Evolutionary conservation across 345 rosid species (phyloP), one percentile per base, ranked within the genome.

Genomic region (Brassica nigra): DNA sequence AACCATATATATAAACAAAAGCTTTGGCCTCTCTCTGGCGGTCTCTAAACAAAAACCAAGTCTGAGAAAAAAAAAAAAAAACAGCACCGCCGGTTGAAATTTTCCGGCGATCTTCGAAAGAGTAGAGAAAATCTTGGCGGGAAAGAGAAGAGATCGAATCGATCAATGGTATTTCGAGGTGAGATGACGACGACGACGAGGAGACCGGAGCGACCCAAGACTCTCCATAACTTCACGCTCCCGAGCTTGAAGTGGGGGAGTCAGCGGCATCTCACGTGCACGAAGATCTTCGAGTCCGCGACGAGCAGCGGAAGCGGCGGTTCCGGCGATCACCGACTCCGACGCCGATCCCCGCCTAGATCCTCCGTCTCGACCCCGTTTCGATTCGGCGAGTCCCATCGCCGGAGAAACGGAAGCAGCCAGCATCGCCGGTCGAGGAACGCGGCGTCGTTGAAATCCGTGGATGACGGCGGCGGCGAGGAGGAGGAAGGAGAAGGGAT

Each of bases 211-310:
- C 81, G 93, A 88, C 86, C 91, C 54, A 88, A 85, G 80, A 77
- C 64, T 66, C 92, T 87, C 20, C 92, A 90, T 78, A 88, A 88
- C 84, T 86, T 88, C 85, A 74, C 87, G 68, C 83, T 88, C 30
- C 92, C 90, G 62, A 82, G 82, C 79, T 84, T 88, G 57, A 82
- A 82, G 80, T 90, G 94, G 92, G 92, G 90, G 6, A 78, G 62
- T 18, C 92, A 87, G 86, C 73, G 82, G 31, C 73, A 85, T 66
- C 86, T 88, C 31, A 84, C 86, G 75, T 87, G 92, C 83, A 83
- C 83, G 89, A 90, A 90, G 76, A 74, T 83, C 31, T n/a, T n/a
- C 18, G 85, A 80, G 2, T 73, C 84, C 20, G 44, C 23, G 1
- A 79, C 18, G 18, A 18, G 34, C 5, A 69, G 33, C 18, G 66